Conservation (phyloP, 2,329 filamentous ascomycete genomes). For the Orbilia quercus region DNA sequence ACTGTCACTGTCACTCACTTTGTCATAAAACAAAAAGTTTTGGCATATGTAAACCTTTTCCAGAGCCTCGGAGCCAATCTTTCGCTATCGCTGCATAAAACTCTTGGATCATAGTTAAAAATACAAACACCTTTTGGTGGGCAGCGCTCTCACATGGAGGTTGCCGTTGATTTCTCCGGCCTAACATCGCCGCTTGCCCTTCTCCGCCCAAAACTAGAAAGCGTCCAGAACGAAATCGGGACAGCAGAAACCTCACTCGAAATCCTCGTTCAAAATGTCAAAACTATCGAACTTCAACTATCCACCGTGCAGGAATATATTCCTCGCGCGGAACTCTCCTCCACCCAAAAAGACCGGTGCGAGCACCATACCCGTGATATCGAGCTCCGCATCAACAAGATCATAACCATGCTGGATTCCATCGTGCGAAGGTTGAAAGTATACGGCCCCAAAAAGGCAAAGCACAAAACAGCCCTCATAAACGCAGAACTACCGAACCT, state of each 20-base stretch:
- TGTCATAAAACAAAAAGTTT: neutral
- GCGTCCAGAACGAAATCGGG: conserved; percentile 1
- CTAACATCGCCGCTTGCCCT: conserved; percentile 5
- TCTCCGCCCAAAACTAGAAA: conserved; percentile 15
- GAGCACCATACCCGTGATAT: conserved; percentile 13
- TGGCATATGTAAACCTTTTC: conserved; percentile 1
- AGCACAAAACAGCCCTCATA: conserved; percentile 18
- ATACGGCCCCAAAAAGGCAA: conserved; percentile 15
- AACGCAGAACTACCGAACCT: conserved; percentile 8
- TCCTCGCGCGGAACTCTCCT: conserved; percentile 11
- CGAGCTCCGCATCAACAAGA: conserved; percentile 13
- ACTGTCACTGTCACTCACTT: neutral
- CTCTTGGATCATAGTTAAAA: neutral
- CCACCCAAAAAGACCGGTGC: conserved; percentile 8
- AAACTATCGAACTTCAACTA: conserved; percentile 21
- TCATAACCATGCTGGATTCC: conserved; percentile 10
- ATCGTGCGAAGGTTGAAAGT: conserved; percentile 9
- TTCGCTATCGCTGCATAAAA: neutral
- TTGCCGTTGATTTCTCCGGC: neutral
- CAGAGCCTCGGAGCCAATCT: neutral
- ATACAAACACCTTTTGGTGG: too few species aligned
- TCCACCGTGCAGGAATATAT: conserved; percentile 22
- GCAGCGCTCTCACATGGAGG: conserved; percentile 5
- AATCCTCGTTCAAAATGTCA: conserved; percentile 11
- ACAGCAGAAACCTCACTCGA: conserved; percentile 9